Evolutionary conservation across 1,284 basidiomycete genomes (phyloP).

Genomic region (Rhodotorula sp.): DNA sequence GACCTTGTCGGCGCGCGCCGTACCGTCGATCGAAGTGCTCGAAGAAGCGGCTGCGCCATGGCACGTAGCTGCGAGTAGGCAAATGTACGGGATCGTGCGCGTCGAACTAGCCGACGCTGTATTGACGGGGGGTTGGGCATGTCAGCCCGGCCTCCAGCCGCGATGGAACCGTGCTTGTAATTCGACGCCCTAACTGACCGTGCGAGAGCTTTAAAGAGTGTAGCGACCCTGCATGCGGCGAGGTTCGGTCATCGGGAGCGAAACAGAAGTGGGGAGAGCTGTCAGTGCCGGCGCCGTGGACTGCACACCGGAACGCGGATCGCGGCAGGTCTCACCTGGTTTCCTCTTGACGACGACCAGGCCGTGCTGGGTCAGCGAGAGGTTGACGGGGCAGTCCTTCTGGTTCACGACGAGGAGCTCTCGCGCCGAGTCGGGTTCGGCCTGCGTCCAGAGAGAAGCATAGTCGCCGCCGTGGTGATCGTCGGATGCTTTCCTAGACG

Average conservation of each 20-base stretch:
- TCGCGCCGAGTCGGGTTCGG: neutral
- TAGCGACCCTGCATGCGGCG: neutral
- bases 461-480: neutral
- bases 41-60: neutral
- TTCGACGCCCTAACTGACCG: neutral
- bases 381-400: neutral
- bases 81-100: constrained; percentile 21
- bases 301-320: too few relatives aligned
- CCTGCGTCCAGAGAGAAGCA: neutral
- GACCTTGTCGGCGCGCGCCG: neutral
- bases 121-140: neutral
- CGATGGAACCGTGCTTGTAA: neutral
- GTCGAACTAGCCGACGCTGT: constrained; percentile 14
- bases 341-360: constrained; percentile 13
- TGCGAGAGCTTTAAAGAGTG: constrained; percentile 8
- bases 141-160: neutral
- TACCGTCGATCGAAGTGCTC: neutral
- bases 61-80: constrained; percentile 13
- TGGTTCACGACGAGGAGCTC: constrained; percentile 5
- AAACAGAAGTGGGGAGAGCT: neutral
- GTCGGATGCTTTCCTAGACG: neutral
- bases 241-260: neutral
- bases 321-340: neutral
- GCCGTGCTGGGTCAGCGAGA: constrained; percentile 5
- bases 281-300: neutral